Percentiles rank a stretch among this genome's conserved stretches.
Evolutionary conservation across 352 stramenopile genomes (phyloP).

Genomic region (Detonula confervacea): DNA sequence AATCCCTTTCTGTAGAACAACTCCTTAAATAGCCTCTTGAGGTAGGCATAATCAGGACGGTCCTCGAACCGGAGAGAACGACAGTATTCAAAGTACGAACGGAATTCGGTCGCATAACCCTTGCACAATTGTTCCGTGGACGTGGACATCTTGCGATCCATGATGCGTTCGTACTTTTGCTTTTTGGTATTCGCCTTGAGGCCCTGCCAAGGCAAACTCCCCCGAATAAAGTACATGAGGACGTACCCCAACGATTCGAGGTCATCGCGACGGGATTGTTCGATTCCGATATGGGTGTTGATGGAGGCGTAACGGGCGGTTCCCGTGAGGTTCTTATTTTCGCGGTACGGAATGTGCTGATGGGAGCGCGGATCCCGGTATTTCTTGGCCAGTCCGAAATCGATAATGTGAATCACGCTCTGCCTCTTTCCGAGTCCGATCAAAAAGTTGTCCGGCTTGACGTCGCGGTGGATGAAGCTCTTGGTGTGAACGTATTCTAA

Average conservation of each 20-base stretch:
- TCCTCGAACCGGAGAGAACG: constrained; percentile 92
- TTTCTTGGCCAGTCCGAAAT: constrained; percentile 94
- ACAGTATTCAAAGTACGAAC: constrained; percentile 97
- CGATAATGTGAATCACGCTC: constrained; percentile 94
- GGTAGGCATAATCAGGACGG: constrained; percentile 92
- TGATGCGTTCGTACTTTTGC: constrained; percentile 95
- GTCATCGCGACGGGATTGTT: constrained; percentile 92
- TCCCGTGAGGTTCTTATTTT: constrained; percentile 94
- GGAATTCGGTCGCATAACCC: constrained; percentile 91
- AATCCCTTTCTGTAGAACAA: constrained; percentile 99
- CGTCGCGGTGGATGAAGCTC: constrained; percentile 94
- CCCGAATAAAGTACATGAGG: constrained; percentile 93
- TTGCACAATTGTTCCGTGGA: constrained; percentile 88
- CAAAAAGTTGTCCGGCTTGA: constrained; percentile 96
- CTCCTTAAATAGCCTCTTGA: constrained; percentile 98
- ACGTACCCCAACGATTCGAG: constrained; percentile 94
- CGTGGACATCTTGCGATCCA: constrained; percentile 93
- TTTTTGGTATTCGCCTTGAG: constrained; percentile 96
- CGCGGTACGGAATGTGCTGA: constrained; percentile 91
- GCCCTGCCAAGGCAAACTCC: constrained; percentile 93
- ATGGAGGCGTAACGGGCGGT: constrained; percentile 93
- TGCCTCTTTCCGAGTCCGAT: constrained; percentile 91
- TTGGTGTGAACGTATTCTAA: constrained; percentile 95
- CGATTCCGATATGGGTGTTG: constrained; percentile 95
- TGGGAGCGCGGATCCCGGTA: constrained; percentile 93